Base-by-base conservation (phyloP, 345 rosid genomes). In the Citrus glauca region DNA sequence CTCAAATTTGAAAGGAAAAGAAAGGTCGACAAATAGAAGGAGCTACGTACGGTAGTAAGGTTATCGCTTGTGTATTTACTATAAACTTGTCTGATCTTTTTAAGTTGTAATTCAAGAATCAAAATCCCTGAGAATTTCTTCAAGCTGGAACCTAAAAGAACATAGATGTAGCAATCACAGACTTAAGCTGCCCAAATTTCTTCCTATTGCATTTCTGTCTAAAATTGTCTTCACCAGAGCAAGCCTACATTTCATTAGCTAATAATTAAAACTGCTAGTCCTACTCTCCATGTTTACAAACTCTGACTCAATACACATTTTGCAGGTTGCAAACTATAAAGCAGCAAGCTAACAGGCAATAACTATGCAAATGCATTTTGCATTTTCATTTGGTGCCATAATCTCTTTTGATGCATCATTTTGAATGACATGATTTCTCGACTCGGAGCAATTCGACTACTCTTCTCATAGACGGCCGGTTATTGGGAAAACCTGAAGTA, bases 381-480 rank as follows among this genome's bases (percentile, higher is more conserved):
- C 25, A 66, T 22, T 9, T 38, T 67, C 71, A 2, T 32, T 64
- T 45, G 50, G 5, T 45, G 50, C 17, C 50, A 45, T 45, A 45
- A 45, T 11, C 17, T 13, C 17, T 45, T 45, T 45, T 45, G 48
- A 38, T 67, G 50, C 71, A 38, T 69, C 40, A 48, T 50, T 75
- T 85, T 14, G 76, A 63, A 30, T 35, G 42, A 60, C 42, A 71
- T 9, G 14, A 24, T 66, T 78, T 87, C 2, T 73, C 82, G 73
- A 80, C 90, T 80, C 86, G 90, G 2, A 91, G 91, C 87, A 91
- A 68, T 78, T 90, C 93, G 7, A 89, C 92, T 4, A 91, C 98
- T 80, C 83, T 84, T 78, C 93, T 88, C 97, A 91, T 91, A 30
- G 89, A 86, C 9, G 98, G 98, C 68, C 97, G 86, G 33, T 80